phyloP scores from a whole-genome alignment of 768 basidiomycete genomes.

The Termitomyces heimii region DNA sequence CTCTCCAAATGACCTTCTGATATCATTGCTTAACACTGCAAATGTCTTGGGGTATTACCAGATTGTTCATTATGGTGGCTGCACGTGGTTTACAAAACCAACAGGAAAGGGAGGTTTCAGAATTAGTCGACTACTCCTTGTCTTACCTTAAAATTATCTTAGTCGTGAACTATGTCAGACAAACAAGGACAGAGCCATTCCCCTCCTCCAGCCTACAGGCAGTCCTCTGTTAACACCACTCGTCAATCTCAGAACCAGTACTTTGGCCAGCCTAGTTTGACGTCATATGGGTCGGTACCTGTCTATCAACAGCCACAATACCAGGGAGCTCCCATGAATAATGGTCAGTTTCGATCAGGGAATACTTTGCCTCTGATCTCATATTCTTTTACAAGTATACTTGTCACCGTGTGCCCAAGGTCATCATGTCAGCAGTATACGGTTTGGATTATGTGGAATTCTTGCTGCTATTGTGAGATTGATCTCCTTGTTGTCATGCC shows the following conservation, averaged over 20 bases:
- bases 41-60: background rate
- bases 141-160: conserved; percentile 1
- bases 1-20: background rate
- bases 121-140: background rate
- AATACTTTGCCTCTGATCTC: background rate
- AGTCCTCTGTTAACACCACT: background rate
- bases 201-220: conserved; percentile 5
- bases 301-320: conserved; percentile 8
- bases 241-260: background rate
- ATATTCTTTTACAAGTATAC: conserved; percentile 8
- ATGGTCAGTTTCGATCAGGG: background rate
- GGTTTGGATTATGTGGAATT: conserved; percentile 23
- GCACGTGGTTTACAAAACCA: background rate
- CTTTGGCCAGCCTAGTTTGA: background rate
- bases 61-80: background rate
- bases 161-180: conserved; percentile 7
- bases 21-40: background rate
- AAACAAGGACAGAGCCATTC: conserved; percentile 1
- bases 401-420: conserved; percentile 20
- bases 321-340: background rate
- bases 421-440: conserved; percentile 16
- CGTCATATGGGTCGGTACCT: conserved; percentile 1
- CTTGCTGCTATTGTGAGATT: conserved; percentile 19
- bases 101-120: background rate
- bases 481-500: background rate